Base-by-base conservation (phyloP, 208 protist species). In the Ichthyophonus hoferi region DNA sequence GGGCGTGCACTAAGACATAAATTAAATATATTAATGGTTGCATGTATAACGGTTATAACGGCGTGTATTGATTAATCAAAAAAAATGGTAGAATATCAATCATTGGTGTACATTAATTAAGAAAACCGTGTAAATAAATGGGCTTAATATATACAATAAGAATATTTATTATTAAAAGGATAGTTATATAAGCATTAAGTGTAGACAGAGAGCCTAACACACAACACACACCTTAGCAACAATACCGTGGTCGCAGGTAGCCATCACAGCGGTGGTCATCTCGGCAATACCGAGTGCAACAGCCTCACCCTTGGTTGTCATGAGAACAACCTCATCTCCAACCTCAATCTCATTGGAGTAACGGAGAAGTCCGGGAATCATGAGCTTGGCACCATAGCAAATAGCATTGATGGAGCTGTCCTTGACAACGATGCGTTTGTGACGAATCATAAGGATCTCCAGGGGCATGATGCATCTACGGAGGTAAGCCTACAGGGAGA, bases 241-340 rank as follows among this genome's bases (percentile, higher is more conserved):
- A 0, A 95, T 90, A 86, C 98, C 98, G 92, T 99, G 97, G 89
- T 99, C 97, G 86, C 96, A 96, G 2, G 96, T 97, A 1, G 94
- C 94, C 95, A 99, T 99, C 82, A 97, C 95, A 39, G 96, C 95
- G 12, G 97, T 97, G 37, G 98, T 98, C 98, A 99, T 99, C 89
- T 98, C 94, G 42, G 98, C 98, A 93, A 98, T 98, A 79, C 93
- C 98, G 1, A 99, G 91, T 34, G 97, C 97, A 89, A 99, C 97
- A 76, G 98, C 98, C 93, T 99, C 98, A 58, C 98, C 98, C 94
- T 99, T 99, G 24, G 98, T 99, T 12, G 98, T 99, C 79, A 99
- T 98, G 40, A 99, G 90, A 0, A 99, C 98, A 89, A 99, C 91
- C 81, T 98, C 94, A 90, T 99, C 98, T 85, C 92, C 95, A 58